phyloP scores from a whole-genome alignment of 129 eudicot genomes.

The Deinandra increscens region DNA sequence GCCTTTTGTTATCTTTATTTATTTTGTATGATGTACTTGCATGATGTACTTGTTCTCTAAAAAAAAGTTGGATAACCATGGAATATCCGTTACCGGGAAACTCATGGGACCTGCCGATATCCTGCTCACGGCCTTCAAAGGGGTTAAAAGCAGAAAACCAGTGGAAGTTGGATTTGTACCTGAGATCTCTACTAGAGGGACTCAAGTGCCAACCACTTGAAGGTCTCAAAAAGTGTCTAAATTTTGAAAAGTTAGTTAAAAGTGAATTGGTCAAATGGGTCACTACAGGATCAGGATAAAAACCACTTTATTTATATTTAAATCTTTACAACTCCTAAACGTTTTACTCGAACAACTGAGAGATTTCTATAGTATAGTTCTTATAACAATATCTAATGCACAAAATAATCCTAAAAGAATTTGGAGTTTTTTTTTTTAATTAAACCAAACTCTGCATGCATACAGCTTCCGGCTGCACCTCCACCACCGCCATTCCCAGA shows the following conservation, averaged over 20 bases:
- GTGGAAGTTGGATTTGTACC: too few relatives aligned
- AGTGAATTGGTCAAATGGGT: slow-evolving; percentile 1
- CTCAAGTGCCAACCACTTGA: too few relatives aligned
- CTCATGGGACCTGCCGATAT: too few relatives aligned
- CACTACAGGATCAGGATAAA: neutral
- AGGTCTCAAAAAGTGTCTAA: neutral
- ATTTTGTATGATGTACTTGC: too few relatives aligned
- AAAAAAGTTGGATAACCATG: too few relatives aligned
- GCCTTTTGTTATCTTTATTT: neutral
- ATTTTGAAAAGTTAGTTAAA: neutral
- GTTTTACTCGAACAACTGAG: neutral
- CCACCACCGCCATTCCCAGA: slow-evolving; percentile 93
- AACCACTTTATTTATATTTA: neutral
- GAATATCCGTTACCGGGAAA: neutral
- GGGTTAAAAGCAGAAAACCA: too few relatives aligned
- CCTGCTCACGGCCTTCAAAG: too few relatives aligned
- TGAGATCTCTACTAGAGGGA: too few relatives aligned
- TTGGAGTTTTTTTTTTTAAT: neutral
- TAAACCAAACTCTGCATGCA: slow-evolving; percentile 17
- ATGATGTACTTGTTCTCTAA: too few relatives aligned
- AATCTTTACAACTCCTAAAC: neutral
- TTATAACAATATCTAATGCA: neutral
- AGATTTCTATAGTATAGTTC: too few relatives aligned
- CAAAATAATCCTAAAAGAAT: neutral
- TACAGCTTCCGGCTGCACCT: slow-evolving; percentile 83